Evolutionary conservation across 1,139 yeast genomes (phyloP).

Genomic region (Yamadazyma friedrichii): DNA sequence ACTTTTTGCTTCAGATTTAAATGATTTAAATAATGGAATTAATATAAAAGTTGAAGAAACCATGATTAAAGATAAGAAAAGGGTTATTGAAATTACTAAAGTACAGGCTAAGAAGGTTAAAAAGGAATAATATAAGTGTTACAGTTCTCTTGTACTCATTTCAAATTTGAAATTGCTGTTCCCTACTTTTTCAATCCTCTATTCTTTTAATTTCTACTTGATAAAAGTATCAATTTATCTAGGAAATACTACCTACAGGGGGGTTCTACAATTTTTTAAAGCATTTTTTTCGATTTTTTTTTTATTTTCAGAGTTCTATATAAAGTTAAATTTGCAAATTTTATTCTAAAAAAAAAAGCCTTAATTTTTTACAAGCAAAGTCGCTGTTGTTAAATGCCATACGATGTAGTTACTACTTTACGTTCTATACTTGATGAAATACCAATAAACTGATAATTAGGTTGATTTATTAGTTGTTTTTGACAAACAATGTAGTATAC

Average conservation of each 20-base stretch:
- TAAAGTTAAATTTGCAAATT: not conserved
- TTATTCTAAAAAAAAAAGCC: not conserved
- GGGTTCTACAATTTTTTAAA: too few relatives aligned
- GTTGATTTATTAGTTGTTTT: not conserved
- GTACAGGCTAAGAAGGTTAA: constrained; percentile 1
- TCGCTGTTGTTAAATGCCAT: too few relatives aligned
- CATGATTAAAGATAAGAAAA: not conserved
- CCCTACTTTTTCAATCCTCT: too few relatives aligned
- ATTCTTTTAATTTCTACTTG: too few relatives aligned
- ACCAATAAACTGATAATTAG: not conserved
- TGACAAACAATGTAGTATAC: too few relatives aligned
- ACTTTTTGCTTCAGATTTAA: constrained; percentile 79
- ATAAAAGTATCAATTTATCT: too few relatives aligned
- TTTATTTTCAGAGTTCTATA: too few relatives aligned
- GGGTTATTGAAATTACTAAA: not conserved
- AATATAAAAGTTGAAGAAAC: constrained; percentile 20
- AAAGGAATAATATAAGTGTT: not conserved
- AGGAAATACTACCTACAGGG: too few relatives aligned
- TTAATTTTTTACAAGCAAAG: not conserved
- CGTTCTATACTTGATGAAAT: too few relatives aligned
- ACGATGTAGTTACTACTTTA: too few relatives aligned
- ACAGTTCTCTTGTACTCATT: not conserved
- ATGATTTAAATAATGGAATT: constrained; percentile 59
- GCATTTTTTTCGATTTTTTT: too few relatives aligned
- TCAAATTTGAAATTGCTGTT: too few relatives aligned